These are phyloP conservation scores for Corylus heterophylla DNA, from an alignment of 306 rosid species.

Conservation along the genomic window DNA sequence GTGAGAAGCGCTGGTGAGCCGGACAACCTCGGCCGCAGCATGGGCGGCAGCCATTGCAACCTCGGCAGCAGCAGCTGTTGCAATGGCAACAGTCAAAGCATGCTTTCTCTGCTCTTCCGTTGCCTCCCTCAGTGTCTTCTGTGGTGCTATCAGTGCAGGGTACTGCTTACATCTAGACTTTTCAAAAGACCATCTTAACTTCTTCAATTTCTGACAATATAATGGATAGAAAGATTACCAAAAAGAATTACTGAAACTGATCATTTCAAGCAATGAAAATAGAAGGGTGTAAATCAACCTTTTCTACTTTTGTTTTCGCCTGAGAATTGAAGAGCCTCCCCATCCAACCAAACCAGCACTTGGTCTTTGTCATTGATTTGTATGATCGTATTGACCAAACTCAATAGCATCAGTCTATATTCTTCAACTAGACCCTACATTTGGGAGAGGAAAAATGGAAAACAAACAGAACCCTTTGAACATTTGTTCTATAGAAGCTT, in stretches of 20 bases:
- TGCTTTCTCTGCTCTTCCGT: slow-evolving; percentile 73
- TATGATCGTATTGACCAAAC: slow-evolving; percentile 31
- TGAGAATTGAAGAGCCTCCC: slow-evolving; percentile 52
- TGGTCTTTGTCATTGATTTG: slow-evolving; percentile 59
- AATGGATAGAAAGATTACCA: slow-evolving; percentile 8
- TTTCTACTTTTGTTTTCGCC: slow-evolving; percentile 48
- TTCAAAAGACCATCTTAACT: slow-evolving; percentile 59
- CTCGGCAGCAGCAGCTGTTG: slow-evolving; percentile 83
- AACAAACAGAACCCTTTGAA: background rate
- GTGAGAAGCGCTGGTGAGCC: slow-evolving; percentile 49
- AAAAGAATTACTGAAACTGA: slow-evolving; percentile 2
- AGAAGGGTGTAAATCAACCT: slow-evolving; percentile 9
- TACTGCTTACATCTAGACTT: slow-evolving; percentile 46
- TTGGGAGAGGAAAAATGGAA: slow-evolving; percentile 12
- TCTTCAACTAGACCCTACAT: slow-evolving; percentile 27
- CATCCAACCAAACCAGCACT: slow-evolving; percentile 80
- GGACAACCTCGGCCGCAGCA: slow-evolving; percentile 89
- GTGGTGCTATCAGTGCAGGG: slow-evolving; percentile 51
- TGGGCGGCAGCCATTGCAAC: slow-evolving; percentile 89
- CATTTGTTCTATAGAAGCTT: slow-evolving; percentile 12
- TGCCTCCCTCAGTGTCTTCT: slow-evolving; percentile 54
- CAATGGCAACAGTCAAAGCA: slow-evolving; percentile 77
- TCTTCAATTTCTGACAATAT: slow-evolving; percentile 45
- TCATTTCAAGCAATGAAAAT: background rate
- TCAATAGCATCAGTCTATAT: slow-evolving; percentile 24